Conservation (phyloP, 495 filamentous ascomycete species). For the Xylaria grammica region DNA sequence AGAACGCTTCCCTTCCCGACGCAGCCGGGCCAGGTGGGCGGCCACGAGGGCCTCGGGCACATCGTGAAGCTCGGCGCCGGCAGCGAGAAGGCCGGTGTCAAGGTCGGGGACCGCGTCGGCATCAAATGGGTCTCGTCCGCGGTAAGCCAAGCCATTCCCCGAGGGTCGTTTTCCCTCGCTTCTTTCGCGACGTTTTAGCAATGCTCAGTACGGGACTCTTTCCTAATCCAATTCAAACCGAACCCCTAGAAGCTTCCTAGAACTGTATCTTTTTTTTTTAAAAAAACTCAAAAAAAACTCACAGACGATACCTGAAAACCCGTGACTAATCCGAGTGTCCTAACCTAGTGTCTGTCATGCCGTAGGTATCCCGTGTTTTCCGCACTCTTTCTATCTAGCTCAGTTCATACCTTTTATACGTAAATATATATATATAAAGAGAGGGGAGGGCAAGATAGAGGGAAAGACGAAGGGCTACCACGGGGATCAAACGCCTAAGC, state of each 20-base stretch:
- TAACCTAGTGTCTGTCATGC: conserved; percentile 15
- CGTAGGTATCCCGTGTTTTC: conserved; percentile 3
- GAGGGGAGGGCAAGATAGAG: no score
- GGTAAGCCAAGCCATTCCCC: neutral
- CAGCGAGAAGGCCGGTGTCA: conserved; percentile 57
- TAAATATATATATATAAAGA: no score
- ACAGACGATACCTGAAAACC: no score
- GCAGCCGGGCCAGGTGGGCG: conserved; percentile 67
- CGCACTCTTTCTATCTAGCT: no score
- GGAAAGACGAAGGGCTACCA: no score
- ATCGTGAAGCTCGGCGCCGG: conserved; percentile 66
- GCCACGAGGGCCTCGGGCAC: conserved; percentile 66
- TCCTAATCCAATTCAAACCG: no score
- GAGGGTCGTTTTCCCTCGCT: neutral
- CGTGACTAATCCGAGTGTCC: no score
- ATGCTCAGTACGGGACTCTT: neutral
- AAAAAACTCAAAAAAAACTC: no score
- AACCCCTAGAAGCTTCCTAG: no score
- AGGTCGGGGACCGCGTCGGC: conserved; percentile 70
- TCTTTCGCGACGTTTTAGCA: no score
- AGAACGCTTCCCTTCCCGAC: conserved; percentile 64
- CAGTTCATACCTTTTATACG: neutral
- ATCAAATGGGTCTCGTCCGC: conserved; percentile 56
- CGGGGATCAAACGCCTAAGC: conserved; percentile 22
- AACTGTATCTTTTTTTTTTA: no score